Percentiles rank a stretch among this genome's conserved stretches.
phyloP scores from a whole-genome alignment of 208 protist genomes.

The Crithidia acanthocephali region DNA sequence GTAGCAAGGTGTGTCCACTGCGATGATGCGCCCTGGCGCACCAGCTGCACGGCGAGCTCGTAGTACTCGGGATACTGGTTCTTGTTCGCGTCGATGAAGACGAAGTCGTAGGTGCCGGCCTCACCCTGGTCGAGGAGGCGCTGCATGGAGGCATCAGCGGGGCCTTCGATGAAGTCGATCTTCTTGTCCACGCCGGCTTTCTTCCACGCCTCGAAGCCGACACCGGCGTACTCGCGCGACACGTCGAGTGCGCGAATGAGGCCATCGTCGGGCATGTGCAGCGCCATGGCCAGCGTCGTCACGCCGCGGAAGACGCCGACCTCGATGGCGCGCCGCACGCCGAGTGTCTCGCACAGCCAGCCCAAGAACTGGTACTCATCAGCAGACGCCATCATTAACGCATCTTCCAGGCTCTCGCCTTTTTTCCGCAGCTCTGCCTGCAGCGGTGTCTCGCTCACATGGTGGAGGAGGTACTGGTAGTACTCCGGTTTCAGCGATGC shows the following conservation, averaged over 20 bases:
- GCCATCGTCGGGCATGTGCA: constrained; percentile 45
- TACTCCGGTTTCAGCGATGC: constrained; percentile 20
- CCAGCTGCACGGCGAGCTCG: constrained; percentile 49
- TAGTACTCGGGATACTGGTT: constrained; percentile 64
- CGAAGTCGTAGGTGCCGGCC: constrained; percentile 64
- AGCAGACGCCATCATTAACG: constrained; percentile 37
- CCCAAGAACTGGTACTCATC: constrained; percentile 47
- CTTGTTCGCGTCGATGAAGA: constrained; percentile 79
- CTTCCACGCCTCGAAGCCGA: constrained; percentile 49
- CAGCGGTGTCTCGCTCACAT: constrained; percentile 31
- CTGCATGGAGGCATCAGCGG: constrained; percentile 46
- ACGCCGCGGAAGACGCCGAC: constrained; percentile 64
- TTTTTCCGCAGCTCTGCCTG: constrained; percentile 27
- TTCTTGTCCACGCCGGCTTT: constrained; percentile 52
- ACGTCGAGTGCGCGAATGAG: constrained; percentile 52
- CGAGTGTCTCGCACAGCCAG: constrained; percentile 43
- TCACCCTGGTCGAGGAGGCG: constrained; percentile 37
- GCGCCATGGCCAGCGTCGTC: constrained; percentile 49
- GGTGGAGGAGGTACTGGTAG: constrained; percentile 41
- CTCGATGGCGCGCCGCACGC: constrained; percentile 43
- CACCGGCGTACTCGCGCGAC: constrained; percentile 40
- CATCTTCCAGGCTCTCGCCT: constrained; percentile 17
- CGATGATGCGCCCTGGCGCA: constrained; percentile 51
- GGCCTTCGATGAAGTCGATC: constrained; percentile 52
- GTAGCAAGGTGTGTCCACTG: too few relatives aligned